Evolutionary conservation across 1,139 yeast genomes (phyloP), one percentile per base, ranked within the genome.

Genomic region (Kodamaea derodonti): DNA sequence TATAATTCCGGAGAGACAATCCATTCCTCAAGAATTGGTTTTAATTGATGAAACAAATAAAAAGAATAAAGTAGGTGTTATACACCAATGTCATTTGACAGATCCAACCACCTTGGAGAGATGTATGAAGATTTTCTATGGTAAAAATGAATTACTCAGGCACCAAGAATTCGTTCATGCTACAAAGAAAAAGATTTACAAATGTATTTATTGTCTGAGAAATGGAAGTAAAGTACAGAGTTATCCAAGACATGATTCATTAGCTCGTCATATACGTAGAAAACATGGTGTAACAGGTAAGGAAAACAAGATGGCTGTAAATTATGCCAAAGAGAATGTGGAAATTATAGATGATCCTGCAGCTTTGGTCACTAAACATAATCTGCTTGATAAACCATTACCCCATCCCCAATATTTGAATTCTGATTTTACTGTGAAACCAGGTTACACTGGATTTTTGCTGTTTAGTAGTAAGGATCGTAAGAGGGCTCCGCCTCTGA

Each of bases 161-260:
- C 75, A 69, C 47, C 73, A 69, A 45, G 74, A 69, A 40, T 68
- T 67, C 52, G 74, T 68, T 15, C 75, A 69, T 51, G 75, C 74
- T 12, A 65, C 73, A 14, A 59, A 63, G 34, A 69, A 68, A 50
- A 64, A 62, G 39, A 62, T 69, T 8, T 69, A 63, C 49, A 63
- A 65, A 41, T 69, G 75, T 45, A 54, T 64, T 9, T 69, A 67
- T 38, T 69, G 75, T 45, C 49, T 63, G n/a, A 47, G 57, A 27
- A 55, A 49, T 37, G 66, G 67, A 4, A 48, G 57, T n/a, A 62
- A 59, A 40, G 62, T 65, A 1, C 72, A 66, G 43, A 62, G 70
- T 43, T 69, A 69, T 42, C 74, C 75, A 1, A 52, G 74, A 14
- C 73, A 67, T 42, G 75, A 69, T 43, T 66, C 73, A 4, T 54